phyloP scores from a whole-genome alignment of 441 rosid species.

The Eruca vesicaria region DNA sequence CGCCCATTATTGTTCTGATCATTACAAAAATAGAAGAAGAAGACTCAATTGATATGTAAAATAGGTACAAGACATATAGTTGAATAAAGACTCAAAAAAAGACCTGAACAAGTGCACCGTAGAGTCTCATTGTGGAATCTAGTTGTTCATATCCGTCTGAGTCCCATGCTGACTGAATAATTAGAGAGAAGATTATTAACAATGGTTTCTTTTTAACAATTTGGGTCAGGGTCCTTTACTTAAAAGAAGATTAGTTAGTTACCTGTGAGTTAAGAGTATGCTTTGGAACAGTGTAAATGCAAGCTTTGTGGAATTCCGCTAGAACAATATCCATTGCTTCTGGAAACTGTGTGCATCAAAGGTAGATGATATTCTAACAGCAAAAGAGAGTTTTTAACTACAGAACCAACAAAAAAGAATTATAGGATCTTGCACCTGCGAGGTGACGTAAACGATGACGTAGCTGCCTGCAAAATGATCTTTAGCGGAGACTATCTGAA shows the following conservation, averaged over 20 bases:
- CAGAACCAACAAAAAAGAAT: neutral
- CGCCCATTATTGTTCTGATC: conserved; percentile 62
- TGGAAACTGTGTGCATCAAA: conserved; percentile 49
- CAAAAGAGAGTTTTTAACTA: neutral
- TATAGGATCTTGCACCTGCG: conserved; percentile 21
- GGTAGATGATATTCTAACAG: neutral
- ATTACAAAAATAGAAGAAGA: conserved; percentile 2
- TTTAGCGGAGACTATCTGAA: conserved; percentile 64
- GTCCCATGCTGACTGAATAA: conserved; percentile 59
- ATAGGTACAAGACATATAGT: neutral
- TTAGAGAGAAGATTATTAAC: neutral
- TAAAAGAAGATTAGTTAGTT: neutral
- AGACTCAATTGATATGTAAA: conserved; percentile 6
- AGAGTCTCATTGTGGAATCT: conserved; percentile 72
- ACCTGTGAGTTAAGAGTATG: conserved; percentile 67
- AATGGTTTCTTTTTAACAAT: neutral
- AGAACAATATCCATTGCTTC: conserved; percentile 74
- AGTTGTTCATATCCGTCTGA: conserved; percentile 67
- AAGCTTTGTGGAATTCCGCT: conserved; percentile 80
- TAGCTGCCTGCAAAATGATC: conserved; percentile 71
- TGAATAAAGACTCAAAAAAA: conserved; percentile 27
- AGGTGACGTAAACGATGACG: conserved; percentile 63
- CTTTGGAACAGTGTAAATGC: conserved; percentile 85
- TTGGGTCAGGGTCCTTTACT: neutral
- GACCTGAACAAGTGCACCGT: conserved; percentile 95